These are phyloP conservation scores for Nannizziopsis barbatae DNA, from an alignment of 2,329 filamentous ascomycete genomes.

Conservation along the genomic window DNA sequence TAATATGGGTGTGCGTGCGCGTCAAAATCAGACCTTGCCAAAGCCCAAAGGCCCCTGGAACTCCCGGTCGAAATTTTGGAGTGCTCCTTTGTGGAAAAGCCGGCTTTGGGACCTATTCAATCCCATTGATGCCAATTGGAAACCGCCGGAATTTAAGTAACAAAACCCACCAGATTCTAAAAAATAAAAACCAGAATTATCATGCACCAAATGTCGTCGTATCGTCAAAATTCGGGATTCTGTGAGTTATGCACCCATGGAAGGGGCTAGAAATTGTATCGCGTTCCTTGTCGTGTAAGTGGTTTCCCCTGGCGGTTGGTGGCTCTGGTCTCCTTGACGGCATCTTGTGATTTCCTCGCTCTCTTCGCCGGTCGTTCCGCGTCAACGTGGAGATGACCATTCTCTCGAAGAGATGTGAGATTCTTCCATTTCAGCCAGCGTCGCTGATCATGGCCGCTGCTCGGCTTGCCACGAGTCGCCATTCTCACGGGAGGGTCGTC, in stretches of 20 bases:
- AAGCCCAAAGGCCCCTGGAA: too few species aligned
- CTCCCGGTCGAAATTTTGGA: too few species aligned
- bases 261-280: slow-evolving; percentile 34
- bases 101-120: too few species aligned
- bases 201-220: slow-evolving; percentile 2
- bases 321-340: slow-evolving; percentile 30
- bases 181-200: slow-evolving; percentile 2
- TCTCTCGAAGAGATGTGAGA: slow-evolving; percentile 45
- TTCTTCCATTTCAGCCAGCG: slow-evolving; percentile 55
- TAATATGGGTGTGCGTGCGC: too few species aligned
- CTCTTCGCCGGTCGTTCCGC: slow-evolving; percentile 43
- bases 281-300: slow-evolving; percentile 41
- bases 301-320: slow-evolving; percentile 41
- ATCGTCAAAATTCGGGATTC: not conserved
- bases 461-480: slow-evolving; percentile 52
- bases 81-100: too few species aligned
- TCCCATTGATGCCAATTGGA: too few species aligned
- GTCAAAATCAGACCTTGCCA: not conserved
- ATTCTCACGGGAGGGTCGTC: slow-evolving; percentile 44
- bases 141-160: not conserved
- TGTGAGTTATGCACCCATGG: not conserved
- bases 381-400: slow-evolving; percentile 51
- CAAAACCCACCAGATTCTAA: not conserved
- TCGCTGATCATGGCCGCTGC: slow-evolving; percentile 43
- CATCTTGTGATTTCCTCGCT: slow-evolving; percentile 35